Evolutionary conservation across 73 alveolate species (phyloP), one percentile per base, ranked within the genome.

Genomic region (Stentor coeruleus): DNA sequence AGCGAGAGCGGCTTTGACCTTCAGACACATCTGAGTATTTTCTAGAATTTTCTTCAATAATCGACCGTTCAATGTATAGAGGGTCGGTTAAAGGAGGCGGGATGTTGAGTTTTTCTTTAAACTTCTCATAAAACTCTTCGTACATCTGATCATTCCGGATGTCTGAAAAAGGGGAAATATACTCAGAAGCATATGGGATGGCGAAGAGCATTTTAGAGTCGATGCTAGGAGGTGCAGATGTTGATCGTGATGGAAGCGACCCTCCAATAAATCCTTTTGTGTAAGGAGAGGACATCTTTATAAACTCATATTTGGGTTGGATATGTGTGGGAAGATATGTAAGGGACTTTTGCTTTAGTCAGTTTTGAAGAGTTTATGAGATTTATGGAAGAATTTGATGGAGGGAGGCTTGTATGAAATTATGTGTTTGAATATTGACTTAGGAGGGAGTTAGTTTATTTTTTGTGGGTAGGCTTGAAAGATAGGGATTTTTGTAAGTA

Each of bases 81-180:
- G 81, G 81, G 30, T 66, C 49, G 20, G n/a, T 36, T 15, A 66
- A 57, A 66, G 81, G 81, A 20, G 81, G 81, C 0, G 81, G 81
- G 20, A 66, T 33, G 49, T 66, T 36, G 30, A 28, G 14, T 66
- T 66, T 36, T 66, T 20, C 49, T 57, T 66, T 66, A 66, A 30
- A 36, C 49, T 30, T 33, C 38, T 66, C 49, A 66, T 66, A 66
- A 2, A 66, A 66, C 20, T 66, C 81, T 33, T 28, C 81, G 2
- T 66, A 66, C 59, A 66, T 28, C 38, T 66, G 59, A 1, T 28
- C 38, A 36, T 66, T 66, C 14, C 81, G 38, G 35, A 66, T 66
- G 35, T 66, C 81, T 33, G 81, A 28, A 57, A 66, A 66, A 15
- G 49, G 30, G 38, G 20, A 15, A 30, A 57, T 36, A 66, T 66